A percentile compares a stretch with the other conserved stretches of the same genome.
phyloP scores from a whole-genome alignment of 129 eudicot species.

The Flaveria sonorensis region DNA sequence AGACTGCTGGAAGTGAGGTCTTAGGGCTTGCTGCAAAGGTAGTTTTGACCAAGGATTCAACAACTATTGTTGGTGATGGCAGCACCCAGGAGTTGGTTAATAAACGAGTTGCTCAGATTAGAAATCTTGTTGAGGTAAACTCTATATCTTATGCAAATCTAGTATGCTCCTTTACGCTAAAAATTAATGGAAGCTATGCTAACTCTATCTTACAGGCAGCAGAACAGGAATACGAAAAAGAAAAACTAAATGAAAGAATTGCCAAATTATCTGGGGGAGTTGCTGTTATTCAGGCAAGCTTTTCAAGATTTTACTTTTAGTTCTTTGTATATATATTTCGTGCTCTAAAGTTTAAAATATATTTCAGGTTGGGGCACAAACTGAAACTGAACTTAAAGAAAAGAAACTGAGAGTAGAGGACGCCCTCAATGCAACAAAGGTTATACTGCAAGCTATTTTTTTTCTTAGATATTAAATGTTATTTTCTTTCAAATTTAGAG shows the following conservation, averaged over 20 bases:
- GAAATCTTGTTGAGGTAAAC: constrained; percentile 63
- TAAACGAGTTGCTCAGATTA: constrained; percentile 60
- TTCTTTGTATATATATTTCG: background rate
- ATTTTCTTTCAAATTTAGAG: background rate
- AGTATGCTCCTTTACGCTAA: background rate
- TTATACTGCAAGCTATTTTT: constrained; percentile 15
- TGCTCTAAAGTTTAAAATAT: background rate
- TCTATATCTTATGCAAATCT: background rate
- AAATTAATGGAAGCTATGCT: background rate
- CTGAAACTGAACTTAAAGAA: constrained; percentile 82
- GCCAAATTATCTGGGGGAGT: constrained; percentile 84
- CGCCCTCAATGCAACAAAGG: constrained; percentile 85
- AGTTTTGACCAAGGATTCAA: constrained; percentile 62
- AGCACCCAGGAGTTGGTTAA: constrained; percentile 68
- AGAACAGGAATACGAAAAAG: constrained; percentile 67
- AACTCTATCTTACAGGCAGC: constrained; percentile 48
- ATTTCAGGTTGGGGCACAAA: constrained; percentile 76
- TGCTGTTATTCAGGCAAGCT: constrained; percentile 65
- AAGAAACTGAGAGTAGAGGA: constrained; percentile 77
- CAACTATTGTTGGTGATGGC: constrained; percentile 83
- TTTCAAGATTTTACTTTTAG: background rate
- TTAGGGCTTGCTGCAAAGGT: constrained; percentile 77
- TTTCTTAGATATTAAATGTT: background rate
- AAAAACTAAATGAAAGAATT: constrained; percentile 71
- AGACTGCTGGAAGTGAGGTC: constrained; percentile 63